phyloP scores from a whole-genome alignment of 768 basidiomycete species.

The Termitomyces sp. region DNA sequence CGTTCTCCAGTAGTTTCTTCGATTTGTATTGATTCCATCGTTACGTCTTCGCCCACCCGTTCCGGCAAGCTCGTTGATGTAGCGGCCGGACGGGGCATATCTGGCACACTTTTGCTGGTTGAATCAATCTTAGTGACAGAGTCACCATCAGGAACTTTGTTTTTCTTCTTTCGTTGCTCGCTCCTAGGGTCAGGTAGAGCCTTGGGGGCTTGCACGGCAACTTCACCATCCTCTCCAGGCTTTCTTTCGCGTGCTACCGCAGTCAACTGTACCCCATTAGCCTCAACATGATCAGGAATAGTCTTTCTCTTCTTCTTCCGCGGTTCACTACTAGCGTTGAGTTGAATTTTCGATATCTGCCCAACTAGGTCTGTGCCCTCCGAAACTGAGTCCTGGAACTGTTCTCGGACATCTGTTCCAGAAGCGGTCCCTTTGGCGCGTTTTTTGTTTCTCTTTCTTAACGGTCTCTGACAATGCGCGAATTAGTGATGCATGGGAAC shows the following conservation, averaged over 20 bases:
- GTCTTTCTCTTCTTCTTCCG: constrained; percentile 2
- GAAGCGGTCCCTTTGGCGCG: not conserved
- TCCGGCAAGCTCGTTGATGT: not conserved
- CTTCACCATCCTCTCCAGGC: not conserved
- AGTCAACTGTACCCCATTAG: not conserved
- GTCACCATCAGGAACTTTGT: not conserved
- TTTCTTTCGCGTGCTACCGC: not conserved
- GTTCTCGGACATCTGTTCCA: not conserved
- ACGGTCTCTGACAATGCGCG: not conserved
- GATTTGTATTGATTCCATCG: not conserved
- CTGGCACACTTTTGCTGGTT: not conserved
- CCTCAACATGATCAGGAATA: not conserved
- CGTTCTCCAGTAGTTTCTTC: not conserved
- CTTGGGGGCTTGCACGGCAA: not conserved
- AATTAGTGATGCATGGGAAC: not conserved
- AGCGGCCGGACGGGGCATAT: not conserved
- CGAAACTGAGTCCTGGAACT: not conserved
- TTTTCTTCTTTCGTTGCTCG: constrained; percentile 11
- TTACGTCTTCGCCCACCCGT: not conserved
- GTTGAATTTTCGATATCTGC: not conserved
- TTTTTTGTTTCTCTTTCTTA: constrained; percentile 12
- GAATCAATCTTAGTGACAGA: not conserved
- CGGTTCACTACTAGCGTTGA: not conserved
- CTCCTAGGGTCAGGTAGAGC: not conserved
- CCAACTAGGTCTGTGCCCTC: not conserved